phyloP scores from a whole-genome alignment of 768 basidiomycete genomes.

The Phlebiopsis gigantea region DNA sequence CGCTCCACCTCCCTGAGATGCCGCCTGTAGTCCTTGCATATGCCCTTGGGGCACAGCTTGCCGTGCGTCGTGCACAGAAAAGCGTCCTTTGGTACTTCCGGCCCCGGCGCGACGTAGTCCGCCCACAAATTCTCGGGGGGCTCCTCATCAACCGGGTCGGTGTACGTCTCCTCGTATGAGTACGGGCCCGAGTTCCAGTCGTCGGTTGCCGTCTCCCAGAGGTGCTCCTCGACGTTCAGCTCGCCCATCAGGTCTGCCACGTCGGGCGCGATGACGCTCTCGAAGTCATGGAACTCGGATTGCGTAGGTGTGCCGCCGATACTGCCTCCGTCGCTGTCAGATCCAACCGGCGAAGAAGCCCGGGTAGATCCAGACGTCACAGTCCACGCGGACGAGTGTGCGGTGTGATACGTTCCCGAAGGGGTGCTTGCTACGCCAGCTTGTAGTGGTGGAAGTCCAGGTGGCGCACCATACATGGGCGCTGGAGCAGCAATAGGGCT shows the following conservation, averaged over 20 bases:
- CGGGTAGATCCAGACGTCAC: neutral
- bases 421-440: neutral
- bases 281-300: neutral
- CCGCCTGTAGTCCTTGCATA: constrained; percentile 7
- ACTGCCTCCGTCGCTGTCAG: constrained; percentile 1
- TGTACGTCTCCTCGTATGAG: neutral
- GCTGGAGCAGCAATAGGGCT: neutral
- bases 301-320: neutral
- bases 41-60: constrained; percentile 5
- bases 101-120: neutral
- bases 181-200: neutral
- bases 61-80: constrained; percentile 2
- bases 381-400: neutral
- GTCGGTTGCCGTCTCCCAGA: neutral
- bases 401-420: neutral
- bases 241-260: neutral
- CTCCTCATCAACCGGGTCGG: neutral
- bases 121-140: constrained; percentile 6
- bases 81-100: neutral
- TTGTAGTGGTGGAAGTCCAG: neutral
- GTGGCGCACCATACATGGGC: neutral
- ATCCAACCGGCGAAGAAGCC: neutral
- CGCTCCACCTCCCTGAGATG: constrained; percentile 2
- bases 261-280: neutral
- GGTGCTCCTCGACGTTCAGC: neutral